Evolutionary conservation across 2,329 filamentous ascomycete genomes (phyloP).

Genomic region (Diplodia sapinea): DNA sequence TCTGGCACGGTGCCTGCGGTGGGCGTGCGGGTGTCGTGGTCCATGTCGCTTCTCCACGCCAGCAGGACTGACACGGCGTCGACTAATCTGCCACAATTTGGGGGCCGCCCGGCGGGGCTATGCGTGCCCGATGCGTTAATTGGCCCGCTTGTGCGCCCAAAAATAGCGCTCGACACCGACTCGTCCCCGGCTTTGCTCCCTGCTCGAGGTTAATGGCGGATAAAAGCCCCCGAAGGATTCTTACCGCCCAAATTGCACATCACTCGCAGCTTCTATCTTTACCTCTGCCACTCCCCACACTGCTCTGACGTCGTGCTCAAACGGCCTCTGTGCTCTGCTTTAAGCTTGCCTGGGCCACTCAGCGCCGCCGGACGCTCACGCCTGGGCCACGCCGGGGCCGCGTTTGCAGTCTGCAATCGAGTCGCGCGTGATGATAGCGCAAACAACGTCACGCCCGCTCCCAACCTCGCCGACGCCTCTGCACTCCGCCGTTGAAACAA

Average conservation of each 20-base stretch:
- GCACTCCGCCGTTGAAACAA: constrained; percentile 13
- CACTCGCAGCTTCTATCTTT: constrained; percentile 2
- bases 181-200: neutral
- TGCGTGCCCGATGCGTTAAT: constrained; percentile 8
- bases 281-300: constrained; percentile 6
- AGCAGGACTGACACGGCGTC: constrained; percentile 13
- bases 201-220: constrained; percentile 19
- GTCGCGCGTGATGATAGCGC: constrained; percentile 5
- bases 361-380: constrained; percentile 6
- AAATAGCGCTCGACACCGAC: constrained; percentile 21
- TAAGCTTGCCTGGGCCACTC: constrained; percentile 9
- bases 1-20: neutral
- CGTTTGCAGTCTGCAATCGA: neutral
- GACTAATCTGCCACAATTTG: constrained; percentile 17
- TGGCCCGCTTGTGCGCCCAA: constrained; percentile 20
- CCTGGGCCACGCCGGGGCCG: neutral
- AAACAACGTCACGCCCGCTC: neutral
- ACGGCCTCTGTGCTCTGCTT: neutral
- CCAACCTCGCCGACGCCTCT: neutral
- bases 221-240: constrained; percentile 29
- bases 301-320: constrained; percentile 7
- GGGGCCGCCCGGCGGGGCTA: neutral
- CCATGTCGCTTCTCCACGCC: constrained; percentile 22
- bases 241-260: constrained; percentile 23
- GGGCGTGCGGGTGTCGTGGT: neutral